Conservation (phyloP, 306 rosid genomes). For the Potentilla sterilis region DNA sequence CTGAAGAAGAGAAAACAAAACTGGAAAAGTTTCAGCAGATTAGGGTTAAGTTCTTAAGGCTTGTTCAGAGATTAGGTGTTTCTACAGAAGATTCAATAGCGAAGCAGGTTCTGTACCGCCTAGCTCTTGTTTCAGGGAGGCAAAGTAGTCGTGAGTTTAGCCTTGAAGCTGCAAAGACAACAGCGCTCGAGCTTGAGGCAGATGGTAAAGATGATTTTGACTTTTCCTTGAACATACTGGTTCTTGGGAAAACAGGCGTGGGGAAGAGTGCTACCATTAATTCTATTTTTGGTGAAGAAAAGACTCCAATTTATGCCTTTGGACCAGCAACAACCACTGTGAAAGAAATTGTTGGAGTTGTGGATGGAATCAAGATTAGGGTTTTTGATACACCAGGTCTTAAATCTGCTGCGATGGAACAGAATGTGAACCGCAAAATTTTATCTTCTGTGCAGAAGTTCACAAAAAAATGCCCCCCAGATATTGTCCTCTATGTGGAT, state of each 20-base stretch:
- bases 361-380: conserved; percentile 79
- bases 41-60: conserved; percentile 73
- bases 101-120: conserved; percentile 81
- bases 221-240: conserved; percentile 76
- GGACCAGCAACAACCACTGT: conserved; percentile 79
- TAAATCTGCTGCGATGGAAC: conserved; percentile 76
- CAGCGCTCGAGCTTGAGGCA: conserved; percentile 71
- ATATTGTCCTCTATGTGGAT: conserved; percentile 89
- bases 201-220: conserved; percentile 60
- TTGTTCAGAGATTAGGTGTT: conserved; percentile 76
- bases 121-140: conserved; percentile 72
- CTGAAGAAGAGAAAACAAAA: conserved; percentile 73
- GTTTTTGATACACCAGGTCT: conserved; percentile 94
- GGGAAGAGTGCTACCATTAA: conserved; percentile 99
- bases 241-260: conserved; percentile 90
- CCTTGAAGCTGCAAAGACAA: conserved; percentile 71
- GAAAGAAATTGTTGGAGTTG: conserved; percentile 74
- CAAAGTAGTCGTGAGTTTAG: conserved; percentile 56
- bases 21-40: conserved; percentile 67
- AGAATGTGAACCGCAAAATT: conserved; percentile 55
- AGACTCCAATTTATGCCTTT: conserved; percentile 66
- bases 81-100: conserved; percentile 75
- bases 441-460: conserved; percentile 65
- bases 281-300: conserved; percentile 86
- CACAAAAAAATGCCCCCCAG: conserved; percentile 77